phyloP scores from a whole-genome alignment of 768 basidiomycete genomes.

The Kwoniella shandongensis region DNA sequence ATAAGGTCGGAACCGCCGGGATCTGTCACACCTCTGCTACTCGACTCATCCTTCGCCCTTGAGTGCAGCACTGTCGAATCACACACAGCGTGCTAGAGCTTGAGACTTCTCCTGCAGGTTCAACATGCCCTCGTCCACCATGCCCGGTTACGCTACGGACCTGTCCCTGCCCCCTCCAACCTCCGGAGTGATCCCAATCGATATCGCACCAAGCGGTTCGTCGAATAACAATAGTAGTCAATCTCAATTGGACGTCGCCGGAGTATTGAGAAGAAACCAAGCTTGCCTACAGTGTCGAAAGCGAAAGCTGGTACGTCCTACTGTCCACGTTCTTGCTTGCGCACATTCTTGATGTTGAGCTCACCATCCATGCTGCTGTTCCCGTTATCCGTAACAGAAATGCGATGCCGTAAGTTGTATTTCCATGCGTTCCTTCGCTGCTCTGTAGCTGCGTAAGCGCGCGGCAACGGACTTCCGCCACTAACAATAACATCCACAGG shows the following conservation, averaged over 20 bases:
- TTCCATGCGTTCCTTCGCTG: no score
- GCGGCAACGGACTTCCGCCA: no score
- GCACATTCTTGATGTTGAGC: no score
- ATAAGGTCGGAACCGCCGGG: no score
- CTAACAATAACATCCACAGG: conserved; percentile 3
- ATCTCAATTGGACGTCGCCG: conserved; percentile 30
- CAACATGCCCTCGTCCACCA: conserved; percentile 3
- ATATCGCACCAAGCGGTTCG: conserved; percentile 3
- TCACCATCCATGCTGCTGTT: no score
- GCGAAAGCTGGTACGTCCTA: conserved; percentile 38
- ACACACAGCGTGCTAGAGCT: no score
- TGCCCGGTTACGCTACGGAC: conserved; percentile 4
- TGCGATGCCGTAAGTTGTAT: conserved; percentile 41
- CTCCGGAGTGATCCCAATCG: conserved; percentile 14
- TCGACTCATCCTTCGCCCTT: no score
- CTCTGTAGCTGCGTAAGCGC: no score
- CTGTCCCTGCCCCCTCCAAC: conserved; percentile 11
- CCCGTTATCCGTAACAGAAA: conserved; percentile 41
- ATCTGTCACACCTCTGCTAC: no score
- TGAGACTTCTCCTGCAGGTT: no score
- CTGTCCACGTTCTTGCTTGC: neutral
- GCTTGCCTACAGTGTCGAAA: conserved; percentile 45
- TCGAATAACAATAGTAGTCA: neutral
- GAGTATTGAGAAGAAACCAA: conserved; percentile 44
- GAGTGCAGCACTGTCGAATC: no score